Evolutionary conservation across 148 eudicot genomes (phyloP), one percentile per base, ranked within the genome.

Genomic region (Rhododendron griersonianum): DNA sequence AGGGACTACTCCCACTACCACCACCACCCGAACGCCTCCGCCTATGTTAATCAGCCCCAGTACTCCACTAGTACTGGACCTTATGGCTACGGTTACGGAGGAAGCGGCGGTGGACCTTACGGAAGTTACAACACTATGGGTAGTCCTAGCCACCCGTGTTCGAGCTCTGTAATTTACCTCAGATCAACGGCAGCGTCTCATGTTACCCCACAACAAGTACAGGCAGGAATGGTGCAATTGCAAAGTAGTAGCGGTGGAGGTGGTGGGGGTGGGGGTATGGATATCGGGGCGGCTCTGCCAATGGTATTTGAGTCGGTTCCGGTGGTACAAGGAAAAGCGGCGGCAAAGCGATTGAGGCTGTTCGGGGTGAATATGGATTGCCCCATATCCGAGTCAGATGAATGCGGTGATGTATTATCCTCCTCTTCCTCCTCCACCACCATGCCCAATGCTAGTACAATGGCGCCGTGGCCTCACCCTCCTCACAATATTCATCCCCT

Each of bases 331-430:
- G 95, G 95, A 11, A 92, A 91, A 82, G 91, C 95, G 57, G 93
- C 98, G 50, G 91, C 95, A 14, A 96, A 95, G 93, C 86, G 97
- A 69, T 90, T 96, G 1, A 92, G 99, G 91, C 83, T 96, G 81
- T 96, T 96, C 80, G 99, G 99, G 23, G 99, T 95, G 61, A 96
- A 96, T 89, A 95, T 96, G 99, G 99, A 96, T 51, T 95, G 94
- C 85, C 92, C 95, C 87, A 88, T 92, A 41, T 86, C 91, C 21
- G 89, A 88, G 37, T 47, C 87, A 10, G 90, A 91, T 84, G 91
- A 87, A 67, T 85, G 87, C 53, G 89, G 87, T 63, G 89, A 88
- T 63, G 84, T 88, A 37, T 81, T 88, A 82, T 85, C 88, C 21
- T 90, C 48, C 57, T 47, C 63, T 81, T 84, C 87, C 25, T 90